Evolutionary conservation across 2,329 filamentous ascomycete species (phyloP), one percentile per base, ranked within the genome.

Genomic region (Fusarium sp.): DNA sequence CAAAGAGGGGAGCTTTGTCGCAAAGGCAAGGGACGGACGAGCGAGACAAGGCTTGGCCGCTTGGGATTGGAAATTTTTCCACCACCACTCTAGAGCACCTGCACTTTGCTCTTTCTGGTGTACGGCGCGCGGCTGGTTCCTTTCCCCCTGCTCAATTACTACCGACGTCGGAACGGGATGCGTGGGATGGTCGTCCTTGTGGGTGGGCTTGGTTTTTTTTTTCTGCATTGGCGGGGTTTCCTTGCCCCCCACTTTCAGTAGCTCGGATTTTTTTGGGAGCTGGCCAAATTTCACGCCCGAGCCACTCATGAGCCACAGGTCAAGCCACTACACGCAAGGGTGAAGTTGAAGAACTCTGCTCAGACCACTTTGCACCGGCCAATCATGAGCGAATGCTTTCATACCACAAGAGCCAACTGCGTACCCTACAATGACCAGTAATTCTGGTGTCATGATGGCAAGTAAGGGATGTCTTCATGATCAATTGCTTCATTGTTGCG

Each of bases 81-180:
- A 66, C 59, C 64, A 57, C 58, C 65, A 29, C 29, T 46, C 50
- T 50, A 69, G 44, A 34, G 59, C 50, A 67, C 65, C 65, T 74
- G 59, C 53, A 67, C 65, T 67, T 74, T 58, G 62, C 60, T 69
- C 62, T 66, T 70, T 69, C 65, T 62, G 54, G 68, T 33, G 61
- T 51, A 36, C 54, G 33, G 59, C 38, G 38, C 54, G 33, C 38
- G 50, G 51, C 53, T 69, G 49, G 61, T 69, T 60, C 46, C 42
- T 62, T 67, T 29, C 64, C 53, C 68, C 68, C 59, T 70, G 63
- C 64, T 70, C 67, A 60, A 65, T 54, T 57, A 38, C 66, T 74
- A 71, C 73, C 73, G 73, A 74, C 69, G 67, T 74, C 73, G 73
- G 73, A 71, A 71, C 58, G 59, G 58, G 58, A 62, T 46, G 55